phyloP scores from a whole-genome alignment of 75 land plant species.

The Azolla pinnata region DNA sequence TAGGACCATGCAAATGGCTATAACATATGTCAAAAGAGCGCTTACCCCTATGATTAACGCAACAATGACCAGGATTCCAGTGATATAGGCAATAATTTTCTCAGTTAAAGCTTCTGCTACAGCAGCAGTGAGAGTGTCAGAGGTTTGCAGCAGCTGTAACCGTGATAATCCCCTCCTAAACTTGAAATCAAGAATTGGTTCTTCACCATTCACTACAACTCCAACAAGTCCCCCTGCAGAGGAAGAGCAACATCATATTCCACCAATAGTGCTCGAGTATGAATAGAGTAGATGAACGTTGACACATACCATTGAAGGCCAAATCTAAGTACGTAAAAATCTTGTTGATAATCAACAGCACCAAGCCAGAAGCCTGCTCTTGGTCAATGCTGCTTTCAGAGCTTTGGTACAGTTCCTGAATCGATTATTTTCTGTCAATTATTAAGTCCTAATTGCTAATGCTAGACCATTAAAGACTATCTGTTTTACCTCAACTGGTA shows the following conservation, averaged over 20 bases:
- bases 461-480: too few species aligned
- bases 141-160: not conserved
- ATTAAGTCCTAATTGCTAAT: too few species aligned
- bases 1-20: too few species aligned
- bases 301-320: not conserved
- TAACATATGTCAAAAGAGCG: too few species aligned
- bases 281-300: too few species aligned
- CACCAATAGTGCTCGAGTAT: not conserved
- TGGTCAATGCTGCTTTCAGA: not conserved
- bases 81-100: slow-evolving; percentile 7
- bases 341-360: not conserved
- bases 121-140: not conserved
- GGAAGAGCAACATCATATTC: not conserved
- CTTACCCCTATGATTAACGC: slow-evolving; percentile 3
- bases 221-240: slow-evolving; percentile 5
- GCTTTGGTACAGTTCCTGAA: not conserved
- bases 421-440: too few species aligned
- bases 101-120: slow-evolving; percentile 7
- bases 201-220: not conserved
- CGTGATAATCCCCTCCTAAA: not conserved
- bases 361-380: not conserved
- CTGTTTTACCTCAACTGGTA: slow-evolving; percentile 2
- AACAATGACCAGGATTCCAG: slow-evolving; percentile 1
- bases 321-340: not conserved
- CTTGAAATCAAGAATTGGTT: not conserved